Conservation (phyloP, 306 rosid species). For the Mucuna pruriens region DNA sequence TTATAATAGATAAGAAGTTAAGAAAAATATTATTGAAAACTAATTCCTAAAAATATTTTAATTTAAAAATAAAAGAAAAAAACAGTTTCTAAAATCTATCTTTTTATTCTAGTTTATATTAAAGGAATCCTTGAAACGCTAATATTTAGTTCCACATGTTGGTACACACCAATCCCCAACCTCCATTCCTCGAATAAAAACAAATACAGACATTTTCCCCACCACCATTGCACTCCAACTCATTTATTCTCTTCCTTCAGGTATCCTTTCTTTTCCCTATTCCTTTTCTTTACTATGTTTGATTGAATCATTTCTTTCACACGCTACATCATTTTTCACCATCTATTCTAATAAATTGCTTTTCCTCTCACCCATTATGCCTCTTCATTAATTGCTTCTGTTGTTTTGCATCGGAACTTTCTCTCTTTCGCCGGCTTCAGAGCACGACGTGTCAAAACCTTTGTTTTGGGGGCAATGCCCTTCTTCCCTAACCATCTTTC, state of each 20-base stretch:
- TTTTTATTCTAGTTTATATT: too few species aligned
- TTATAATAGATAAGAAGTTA: too few species aligned
- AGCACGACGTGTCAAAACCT: neutral
- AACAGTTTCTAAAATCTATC: too few species aligned
- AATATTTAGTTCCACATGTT: too few species aligned
- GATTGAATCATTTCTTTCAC: neutral
- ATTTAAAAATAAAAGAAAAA: too few species aligned
- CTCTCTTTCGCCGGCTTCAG: neutral
- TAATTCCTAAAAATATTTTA: too few species aligned
- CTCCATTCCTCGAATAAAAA: neutral
- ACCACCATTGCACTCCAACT: neutral
- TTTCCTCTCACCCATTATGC: neutral
- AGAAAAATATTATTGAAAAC: too few species aligned
- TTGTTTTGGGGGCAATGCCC: neutral
- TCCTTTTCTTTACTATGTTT: neutral
- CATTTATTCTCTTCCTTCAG: constrained; percentile 7
- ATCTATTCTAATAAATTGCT: neutral
- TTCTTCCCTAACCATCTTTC: neutral
- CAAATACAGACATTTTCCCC: neutral
- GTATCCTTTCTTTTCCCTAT: neutral
- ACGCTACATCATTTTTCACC: neutral
- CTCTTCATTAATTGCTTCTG: neutral
- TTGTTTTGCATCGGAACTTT: neutral
- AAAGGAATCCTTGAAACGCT: too few species aligned
- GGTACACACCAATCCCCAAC: neutral